Base-by-base conservation (phyloP, 2,329 filamentous ascomycete species). In the Botrytis sinoallii region DNA sequence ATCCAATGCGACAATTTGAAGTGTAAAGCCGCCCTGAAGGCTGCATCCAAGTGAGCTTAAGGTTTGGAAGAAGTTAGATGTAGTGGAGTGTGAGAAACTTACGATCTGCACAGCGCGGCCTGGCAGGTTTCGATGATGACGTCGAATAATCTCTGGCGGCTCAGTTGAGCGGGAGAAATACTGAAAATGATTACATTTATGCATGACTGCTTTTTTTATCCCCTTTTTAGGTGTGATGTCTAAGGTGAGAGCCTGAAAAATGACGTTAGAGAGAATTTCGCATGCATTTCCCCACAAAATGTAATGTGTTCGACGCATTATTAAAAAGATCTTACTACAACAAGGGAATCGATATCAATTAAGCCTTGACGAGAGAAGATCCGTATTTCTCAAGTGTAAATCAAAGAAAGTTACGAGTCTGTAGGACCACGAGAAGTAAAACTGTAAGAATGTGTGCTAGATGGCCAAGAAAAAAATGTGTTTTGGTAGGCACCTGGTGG, bases 241-340 rank as follows among this genome's bases (percentile, higher is more conserved):
- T 29, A 65, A 18, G 14, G 69, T 16, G 3, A 71, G 40, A 32
- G 69, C 52, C 40, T 40, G 42, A 18, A 65, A 42, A 3, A 65
- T 42, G 32, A 64, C 59, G 10, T 55, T 71, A 29, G 32, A 63
- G 12, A 65, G 44, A 18, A 65, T 52, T 38, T 71, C 69, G 25
- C 59, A 71, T 25, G 69, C 25, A 52, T 55, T 71, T 25, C 59
- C 69, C 38, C 60, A 71, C n/a, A 55, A 40, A 22, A 38, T 4
- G n/a, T 65, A 65, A 55, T 71, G 59, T 20, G 32, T 52, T 55
- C 25, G 59, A 55, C 25, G 1, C 44, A 52, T 65, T 2, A 25
- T 32, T 3, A 29, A 59, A 2, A 4, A 18, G 40, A 67, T 52
- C 64, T 67, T 5, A 22, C 25, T 42, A 29, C 14, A 44, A 46